Percentiles rank a stretch among this genome's conserved stretches.
Evolutionary conservation across 768 basidiomycete genomes (phyloP).

Genomic region (Pisolithus microcarpus): DNA sequence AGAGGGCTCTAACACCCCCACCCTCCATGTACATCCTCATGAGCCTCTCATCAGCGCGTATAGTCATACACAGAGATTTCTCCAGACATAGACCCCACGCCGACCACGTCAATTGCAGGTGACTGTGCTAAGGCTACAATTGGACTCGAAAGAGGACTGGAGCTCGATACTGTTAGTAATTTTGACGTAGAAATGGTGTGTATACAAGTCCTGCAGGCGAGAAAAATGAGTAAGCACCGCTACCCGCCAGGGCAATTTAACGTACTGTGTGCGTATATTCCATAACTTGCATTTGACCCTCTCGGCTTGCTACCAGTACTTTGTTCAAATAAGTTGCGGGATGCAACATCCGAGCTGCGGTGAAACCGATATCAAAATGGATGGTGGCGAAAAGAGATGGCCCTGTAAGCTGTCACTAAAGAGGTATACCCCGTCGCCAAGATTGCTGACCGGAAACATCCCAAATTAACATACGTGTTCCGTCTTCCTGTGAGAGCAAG

Average conservation of each 20-base stretch:
- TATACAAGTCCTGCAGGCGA: slow-evolving; percentile 61
- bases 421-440: background rate
- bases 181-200: slow-evolving; percentile 61
- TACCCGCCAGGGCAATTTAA: slow-evolving; percentile 3
- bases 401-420: slow-evolving; percentile 10
- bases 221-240: background rate
- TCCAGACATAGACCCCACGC: slow-evolving; percentile 85
- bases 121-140: slow-evolving; percentile 83
- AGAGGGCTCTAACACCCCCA: slow-evolving; percentile 64
- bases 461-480: slow-evolving; percentile 73
- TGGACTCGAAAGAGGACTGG: slow-evolving; percentile 30
- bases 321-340: slow-evolving; percentile 98
- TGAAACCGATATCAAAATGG: slow-evolving; percentile 76
- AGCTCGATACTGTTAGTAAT: slow-evolving; percentile 38
- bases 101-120: slow-evolving; percentile 93
- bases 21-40: slow-evolving; percentile 90
- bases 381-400: slow-evolving; percentile 44
- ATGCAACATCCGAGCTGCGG: slow-evolving; percentile 80
- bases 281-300: slow-evolving; percentile 87
- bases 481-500: slow-evolving; percentile 76
- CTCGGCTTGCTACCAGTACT: slow-evolving; percentile 71
- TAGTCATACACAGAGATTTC: slow-evolving; percentile 84
- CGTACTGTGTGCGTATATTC: slow-evolving; percentile 83
- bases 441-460: slow-evolving; percentile 50
- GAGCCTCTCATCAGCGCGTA: slow-evolving; percentile 82